Evolutionary conservation across 2,329 filamentous ascomycete genomes (phyloP), one percentile per base, ranked within the genome.

Genomic region (Emergomyces africanus): DNA sequence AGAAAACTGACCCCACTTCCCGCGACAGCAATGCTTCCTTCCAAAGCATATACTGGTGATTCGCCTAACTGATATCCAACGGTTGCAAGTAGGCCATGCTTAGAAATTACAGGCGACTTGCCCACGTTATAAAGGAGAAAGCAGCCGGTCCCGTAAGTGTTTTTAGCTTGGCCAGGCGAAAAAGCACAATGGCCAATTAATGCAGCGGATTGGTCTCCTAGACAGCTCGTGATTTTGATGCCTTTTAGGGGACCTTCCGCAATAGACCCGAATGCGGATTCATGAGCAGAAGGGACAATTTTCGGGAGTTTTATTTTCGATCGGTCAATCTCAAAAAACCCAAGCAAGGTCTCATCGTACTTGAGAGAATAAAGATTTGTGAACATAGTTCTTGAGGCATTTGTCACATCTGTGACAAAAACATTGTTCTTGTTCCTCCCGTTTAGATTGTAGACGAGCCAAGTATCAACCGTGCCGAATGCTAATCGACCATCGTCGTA

Each of bases 311-410:
- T 78, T 48, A 95, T 77, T 71, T 91, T 92, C 44, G 61, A 61
- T 58, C 77, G 79, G 70, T 91, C 85, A 62, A 96, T 81, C 51
- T 82, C 83, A 73, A 95, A 95, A 76, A 95, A 95, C 28, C 83
- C 75, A 30, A 95, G 77, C 30, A 95, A 80, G 46, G 79, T 79
- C 59, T 90, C 83, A 70, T 92, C 89, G 73, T 95, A 96, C 66
- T 90, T 73, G 61, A 90, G 79, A 12, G 85, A 91, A 66, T 84
- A 81, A 58, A 96, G 79, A 74, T 95, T 90, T 86, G 95, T 91
- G 73, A 96, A 94, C 90, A 95, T 95, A 61, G 90, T 96, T 68
- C 90, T 80, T 57, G 88, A 92, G 23, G 90, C 90, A 71, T 96
- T 96, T 61, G 88, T 90, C 54, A 86, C 84, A 71, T 96, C 90